These are phyloP conservation scores for Schrenkiella parvula DNA, from an alignment of 345 rosid species.

Conservation along the genomic window DNA sequence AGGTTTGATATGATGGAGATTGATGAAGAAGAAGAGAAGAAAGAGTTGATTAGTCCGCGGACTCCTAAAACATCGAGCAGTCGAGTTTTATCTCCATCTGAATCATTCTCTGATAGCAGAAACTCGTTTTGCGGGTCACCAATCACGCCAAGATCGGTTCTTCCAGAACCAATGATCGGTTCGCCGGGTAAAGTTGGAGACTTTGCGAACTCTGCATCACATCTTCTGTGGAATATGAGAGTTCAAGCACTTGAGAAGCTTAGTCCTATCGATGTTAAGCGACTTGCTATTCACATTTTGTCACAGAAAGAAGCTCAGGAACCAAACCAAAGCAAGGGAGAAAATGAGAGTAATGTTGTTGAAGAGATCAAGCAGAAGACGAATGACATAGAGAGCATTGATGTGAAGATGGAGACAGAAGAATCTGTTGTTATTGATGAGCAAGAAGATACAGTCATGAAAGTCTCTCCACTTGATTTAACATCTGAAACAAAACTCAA, in stretches of 20 bases:
- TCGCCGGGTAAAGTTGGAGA: conserved; percentile 27
- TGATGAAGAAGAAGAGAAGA: conserved; percentile 41
- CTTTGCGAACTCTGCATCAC: conserved; percentile 36
- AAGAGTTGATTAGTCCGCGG: conserved; percentile 17
- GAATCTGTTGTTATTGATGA: conserved; percentile 18
- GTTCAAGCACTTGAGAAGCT: conserved; percentile 68
- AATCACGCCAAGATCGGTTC: conserved; percentile 40
- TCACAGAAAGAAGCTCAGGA: conserved; percentile 37
- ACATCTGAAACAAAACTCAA: conserved; percentile 16
- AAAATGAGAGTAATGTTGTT: conserved; percentile 24
- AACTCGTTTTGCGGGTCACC: conserved; percentile 40
- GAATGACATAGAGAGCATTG: conserved; percentile 17
- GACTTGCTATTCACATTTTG: conserved; percentile 49
- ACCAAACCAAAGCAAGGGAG: conserved; percentile 25
- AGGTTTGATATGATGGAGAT: conserved; percentile 60
- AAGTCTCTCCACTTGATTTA: conserved; percentile 17
- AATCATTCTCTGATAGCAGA: conserved; percentile 40
- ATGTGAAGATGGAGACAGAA: conserved; percentile 20
- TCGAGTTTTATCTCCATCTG: conserved; percentile 23
- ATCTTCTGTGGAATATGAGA: conserved; percentile 44
- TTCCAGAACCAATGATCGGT: conserved; percentile 32
- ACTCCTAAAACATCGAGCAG: conserved; percentile 22
- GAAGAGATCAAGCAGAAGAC: conserved; percentile 12
- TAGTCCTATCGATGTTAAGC: conserved; percentile 63
- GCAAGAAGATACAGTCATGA: conserved; percentile 8